Evolutionary conservation across 148 eudicot species (phyloP).

Genomic region (Linanthus parryae): DNA sequence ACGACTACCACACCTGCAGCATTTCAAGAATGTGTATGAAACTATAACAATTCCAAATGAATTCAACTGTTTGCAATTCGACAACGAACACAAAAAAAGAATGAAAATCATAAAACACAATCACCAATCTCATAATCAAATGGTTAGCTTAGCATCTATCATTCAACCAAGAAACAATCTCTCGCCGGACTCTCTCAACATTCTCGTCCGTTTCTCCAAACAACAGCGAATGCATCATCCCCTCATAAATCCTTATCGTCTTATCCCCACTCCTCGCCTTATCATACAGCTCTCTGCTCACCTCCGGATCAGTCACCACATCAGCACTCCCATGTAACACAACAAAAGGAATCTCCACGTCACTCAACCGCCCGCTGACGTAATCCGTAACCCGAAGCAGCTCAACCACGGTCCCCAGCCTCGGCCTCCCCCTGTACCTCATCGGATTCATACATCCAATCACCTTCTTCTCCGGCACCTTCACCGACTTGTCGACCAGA

Average conservation of each 20-base stretch:
- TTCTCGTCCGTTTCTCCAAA: slow-evolving; percentile 95
- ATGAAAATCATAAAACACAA: neutral
- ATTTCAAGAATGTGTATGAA: too few relatives aligned
- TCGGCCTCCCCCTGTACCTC: slow-evolving; percentile 77
- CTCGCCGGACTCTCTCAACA: slow-evolving; percentile 58
- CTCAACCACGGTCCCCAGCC: slow-evolving; percentile 85
- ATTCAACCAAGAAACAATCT: slow-evolving; percentile 70
- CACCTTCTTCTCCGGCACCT: slow-evolving; percentile 49
- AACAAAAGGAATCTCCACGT: slow-evolving; percentile 55
- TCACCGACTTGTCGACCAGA: slow-evolving; percentile 65
- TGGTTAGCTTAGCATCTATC: slow-evolving; percentile 38
- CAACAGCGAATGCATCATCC: slow-evolving; percentile 90
- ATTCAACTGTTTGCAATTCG: too few relatives aligned
- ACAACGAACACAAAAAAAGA: too few relatives aligned
- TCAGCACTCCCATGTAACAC: slow-evolving; percentile 81
- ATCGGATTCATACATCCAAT: slow-evolving; percentile 62
- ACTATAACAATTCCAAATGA: neutral
- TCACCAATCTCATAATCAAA: neutral
- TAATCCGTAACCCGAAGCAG: slow-evolving; percentile 66
- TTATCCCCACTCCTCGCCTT: slow-evolving; percentile 69
- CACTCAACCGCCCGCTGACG: slow-evolving; percentile 31
- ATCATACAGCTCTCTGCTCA: slow-evolving; percentile 64
- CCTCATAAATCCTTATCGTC: slow-evolving; percentile 62
- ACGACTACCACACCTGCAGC: too few relatives aligned
- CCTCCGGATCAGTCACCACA: slow-evolving; percentile 85